phyloP scores from a whole-genome alignment of 164 flowering plant species.

The Aristolochia californica region DNA sequence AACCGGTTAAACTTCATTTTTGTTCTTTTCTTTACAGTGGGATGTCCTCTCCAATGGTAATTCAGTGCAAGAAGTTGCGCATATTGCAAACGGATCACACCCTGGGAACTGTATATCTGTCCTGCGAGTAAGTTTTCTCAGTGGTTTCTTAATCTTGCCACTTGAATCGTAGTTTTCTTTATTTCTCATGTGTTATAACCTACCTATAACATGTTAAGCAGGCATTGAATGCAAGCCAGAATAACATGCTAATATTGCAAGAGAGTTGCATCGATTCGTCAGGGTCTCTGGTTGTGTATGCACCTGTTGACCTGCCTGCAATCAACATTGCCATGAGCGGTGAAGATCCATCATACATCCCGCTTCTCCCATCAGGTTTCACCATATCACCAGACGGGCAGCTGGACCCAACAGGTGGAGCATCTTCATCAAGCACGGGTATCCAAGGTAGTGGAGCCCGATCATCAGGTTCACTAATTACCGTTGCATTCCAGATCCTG shows the following conservation, averaged over 20 bases:
- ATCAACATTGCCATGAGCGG: conserved; percentile 81
- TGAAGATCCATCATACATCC: conserved; percentile 64
- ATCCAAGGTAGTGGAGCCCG: conserved; percentile 9
- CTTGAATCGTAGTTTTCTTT: not conserved
- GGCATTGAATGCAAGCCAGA: conserved; percentile 58
- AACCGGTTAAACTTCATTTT: not conserved
- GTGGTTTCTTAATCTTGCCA: not conserved
- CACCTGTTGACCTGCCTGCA: conserved; percentile 60
- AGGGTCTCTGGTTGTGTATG: conserved; percentile 59
- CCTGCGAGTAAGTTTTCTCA: conserved; percentile 16
- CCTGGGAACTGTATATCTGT: conserved; percentile 42
- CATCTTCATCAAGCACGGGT: conserved; percentile 15
- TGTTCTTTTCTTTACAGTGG: conserved; percentile 34
- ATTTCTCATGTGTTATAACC: not conserved
- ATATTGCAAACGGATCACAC: conserved; percentile 49
- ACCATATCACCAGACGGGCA: conserved; percentile 55
- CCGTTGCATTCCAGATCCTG: conserved; percentile 73
- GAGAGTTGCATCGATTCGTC: conserved; percentile 75
- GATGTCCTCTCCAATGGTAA: conserved; percentile 61
- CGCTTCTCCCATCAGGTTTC: conserved; percentile 78
- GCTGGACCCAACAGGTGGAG: conserved; percentile 14
- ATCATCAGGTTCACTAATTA: conserved; percentile 53
- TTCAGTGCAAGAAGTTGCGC: conserved; percentile 49
- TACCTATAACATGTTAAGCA: conserved; percentile 8
- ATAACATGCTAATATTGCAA: conserved; percentile 80